Evolutionary conservation across 495 filamentous ascomycete species (phyloP).

Genomic region (Amniculicola lignicola): DNA sequence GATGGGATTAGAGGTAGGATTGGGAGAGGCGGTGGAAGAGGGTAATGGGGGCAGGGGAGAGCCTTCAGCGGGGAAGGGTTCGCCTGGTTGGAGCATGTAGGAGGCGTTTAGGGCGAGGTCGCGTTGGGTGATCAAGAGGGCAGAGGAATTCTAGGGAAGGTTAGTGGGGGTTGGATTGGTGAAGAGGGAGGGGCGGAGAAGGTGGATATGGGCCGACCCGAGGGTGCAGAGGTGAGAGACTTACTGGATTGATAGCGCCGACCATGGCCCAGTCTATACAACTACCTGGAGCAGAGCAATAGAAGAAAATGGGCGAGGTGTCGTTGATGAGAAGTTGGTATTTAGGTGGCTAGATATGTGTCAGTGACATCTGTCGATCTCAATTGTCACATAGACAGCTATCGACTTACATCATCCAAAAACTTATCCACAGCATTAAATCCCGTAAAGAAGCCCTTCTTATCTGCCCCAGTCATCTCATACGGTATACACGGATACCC

Average conservation of each 20-base stretch:
- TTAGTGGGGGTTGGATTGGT: not conserved
- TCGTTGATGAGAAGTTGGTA: constrained; percentile 54
- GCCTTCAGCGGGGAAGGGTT: constrained; percentile 38
- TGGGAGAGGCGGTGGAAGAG: constrained; percentile 16
- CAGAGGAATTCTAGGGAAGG: constrained; percentile 2
- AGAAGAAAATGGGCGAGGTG: constrained; percentile 59
- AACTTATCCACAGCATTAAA: constrained; percentile 16
- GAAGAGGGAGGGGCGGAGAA: constrained; percentile 17
- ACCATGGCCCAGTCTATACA: constrained; percentile 46
- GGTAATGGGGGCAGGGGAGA: not conserved
- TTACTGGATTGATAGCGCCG: constrained; percentile 47
- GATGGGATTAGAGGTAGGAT: not conserved
- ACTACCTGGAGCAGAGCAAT: constrained; percentile 52
- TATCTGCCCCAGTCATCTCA: constrained; percentile 46
- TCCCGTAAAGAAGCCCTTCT: constrained; percentile 34
- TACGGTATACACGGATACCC: constrained; percentile 57
- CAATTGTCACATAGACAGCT: not conserved
- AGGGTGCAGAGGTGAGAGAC: not conserved
- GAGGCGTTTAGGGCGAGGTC: constrained; percentile 32
- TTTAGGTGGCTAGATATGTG: constrained; percentile 46
- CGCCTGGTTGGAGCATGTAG: constrained; percentile 46
- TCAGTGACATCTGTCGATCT: not conserved
- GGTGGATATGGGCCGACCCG: too few relatives aligned
- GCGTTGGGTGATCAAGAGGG: constrained; percentile 35
- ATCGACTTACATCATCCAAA: constrained; percentile 10